Percentiles rank a stretch among this genome's conserved stretches.
Conservation (phyloP, 441 rosid species). For the Breynia disticha region DNA sequence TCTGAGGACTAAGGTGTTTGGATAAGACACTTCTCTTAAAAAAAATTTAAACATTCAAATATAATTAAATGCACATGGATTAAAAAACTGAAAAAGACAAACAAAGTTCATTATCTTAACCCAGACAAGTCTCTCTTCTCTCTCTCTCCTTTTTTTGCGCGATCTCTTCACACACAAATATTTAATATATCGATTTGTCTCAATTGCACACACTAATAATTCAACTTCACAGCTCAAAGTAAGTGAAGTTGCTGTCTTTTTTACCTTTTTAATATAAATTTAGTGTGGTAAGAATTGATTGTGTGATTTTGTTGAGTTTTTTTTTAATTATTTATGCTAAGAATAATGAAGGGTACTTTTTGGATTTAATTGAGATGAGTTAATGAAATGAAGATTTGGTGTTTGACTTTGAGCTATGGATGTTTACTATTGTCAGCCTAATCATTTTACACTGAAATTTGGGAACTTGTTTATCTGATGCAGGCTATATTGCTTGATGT, state of each 20-base stretch:
- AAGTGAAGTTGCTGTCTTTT: constrained; percentile 17
- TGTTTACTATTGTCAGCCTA: constrained; percentile 2
- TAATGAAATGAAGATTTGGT: neutral
- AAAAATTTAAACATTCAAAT: no score
- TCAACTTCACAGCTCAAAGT: constrained; percentile 23
- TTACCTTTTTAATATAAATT: neutral
- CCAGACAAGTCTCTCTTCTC: no score
- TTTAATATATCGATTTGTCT: no score
- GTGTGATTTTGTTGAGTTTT: constrained; percentile 18
- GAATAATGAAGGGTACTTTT: no score
- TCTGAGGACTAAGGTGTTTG: no score
- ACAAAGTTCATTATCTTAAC: no score
- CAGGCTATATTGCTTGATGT: neutral
- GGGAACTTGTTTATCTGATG: neutral
- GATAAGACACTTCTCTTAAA: no score
- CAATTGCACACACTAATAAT: no score
- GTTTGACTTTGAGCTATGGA: constrained; percentile 1
- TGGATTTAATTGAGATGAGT: neutral
- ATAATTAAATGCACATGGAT: no score
- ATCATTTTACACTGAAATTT: neutral
- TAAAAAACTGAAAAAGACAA: no score
- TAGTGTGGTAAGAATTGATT: constrained; percentile 14
- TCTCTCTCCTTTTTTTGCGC: no score
- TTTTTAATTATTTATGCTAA: constrained; percentile 6
- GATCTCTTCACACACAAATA: no score